Conservation (phyloP, 192 early-diverging fungal genomes). For the Backusella parvicylindrica region DNA sequence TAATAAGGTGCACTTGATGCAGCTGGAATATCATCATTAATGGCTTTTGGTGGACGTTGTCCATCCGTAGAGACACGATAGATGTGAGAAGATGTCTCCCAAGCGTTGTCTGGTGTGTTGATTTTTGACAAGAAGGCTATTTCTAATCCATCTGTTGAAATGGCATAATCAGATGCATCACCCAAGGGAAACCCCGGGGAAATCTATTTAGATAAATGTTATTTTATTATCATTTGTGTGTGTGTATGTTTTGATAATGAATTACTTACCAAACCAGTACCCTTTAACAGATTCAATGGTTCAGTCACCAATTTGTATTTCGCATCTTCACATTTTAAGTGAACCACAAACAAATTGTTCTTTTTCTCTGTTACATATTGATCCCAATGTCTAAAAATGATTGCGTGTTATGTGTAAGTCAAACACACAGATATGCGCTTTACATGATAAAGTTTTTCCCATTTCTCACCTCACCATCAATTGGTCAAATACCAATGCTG, state of each 20-base stretch:
- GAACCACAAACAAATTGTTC: slow-evolving; percentile 56
- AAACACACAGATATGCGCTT: background rate
- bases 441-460: background rate
- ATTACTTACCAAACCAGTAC: slow-evolving; percentile 35
- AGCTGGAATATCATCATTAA: slow-evolving; percentile 47
- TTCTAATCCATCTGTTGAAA: slow-evolving; percentile 61
- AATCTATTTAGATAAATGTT: too few relatives aligned
- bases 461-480: slow-evolving; percentile 59
- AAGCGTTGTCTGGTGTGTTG: slow-evolving; percentile 57
- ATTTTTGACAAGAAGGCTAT: slow-evolving; percentile 72
- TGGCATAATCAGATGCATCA: slow-evolving; percentile 56
- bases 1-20: slow-evolving; percentile 64
- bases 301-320: slow-evolving; percentile 40
- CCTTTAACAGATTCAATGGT: slow-evolving; percentile 52
- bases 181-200: slow-evolving; percentile 50
- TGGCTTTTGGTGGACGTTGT: slow-evolving; percentile 36
- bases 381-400: slow-evolving; percentile 67
- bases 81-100: slow-evolving; percentile 72
- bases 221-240: too few relatives aligned
- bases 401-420: too few relatives aligned
- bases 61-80: slow-evolving; percentile 57
- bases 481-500: slow-evolving; percentile 59
- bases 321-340: slow-evolving; percentile 28
- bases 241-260: too few relatives aligned
- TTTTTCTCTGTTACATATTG: slow-evolving; percentile 56